These are phyloP conservation scores for Nymphaea colorata DNA, from an alignment of 164 flowering plant species.

Conservation along the genomic window DNA sequence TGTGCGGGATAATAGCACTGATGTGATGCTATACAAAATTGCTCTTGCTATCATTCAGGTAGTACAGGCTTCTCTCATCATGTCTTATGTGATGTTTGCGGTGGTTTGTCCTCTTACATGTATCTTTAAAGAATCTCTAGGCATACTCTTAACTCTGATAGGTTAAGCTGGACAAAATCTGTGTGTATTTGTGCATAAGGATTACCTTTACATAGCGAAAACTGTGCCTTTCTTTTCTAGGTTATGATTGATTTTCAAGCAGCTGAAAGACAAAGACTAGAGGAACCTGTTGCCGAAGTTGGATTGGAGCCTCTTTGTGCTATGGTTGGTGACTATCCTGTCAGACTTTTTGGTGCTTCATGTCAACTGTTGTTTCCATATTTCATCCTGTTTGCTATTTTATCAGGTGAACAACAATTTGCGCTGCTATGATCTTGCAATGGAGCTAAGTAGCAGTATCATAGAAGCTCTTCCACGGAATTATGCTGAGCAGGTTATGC, in stretches of 20 bases:
- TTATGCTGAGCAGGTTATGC: constrained; percentile 80
- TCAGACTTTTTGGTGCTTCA: background rate
- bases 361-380: background rate
- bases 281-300: constrained; percentile 94
- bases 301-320: constrained; percentile 95
- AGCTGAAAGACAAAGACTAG: constrained; percentile 81
- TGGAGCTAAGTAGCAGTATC: constrained; percentile 87
- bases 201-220: too few relatives aligned
- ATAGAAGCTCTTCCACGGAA: constrained; percentile 87
- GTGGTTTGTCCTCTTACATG: background rate
- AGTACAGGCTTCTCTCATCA: constrained; percentile 8
- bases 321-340: constrained; percentile 44
- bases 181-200: too few relatives aligned
- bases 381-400: background rate
- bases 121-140: too few relatives aligned
- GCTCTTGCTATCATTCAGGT: constrained; percentile 92
- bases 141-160: too few relatives aligned
- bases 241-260: constrained; percentile 98
- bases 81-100: background rate
- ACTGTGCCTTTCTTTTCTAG: constrained; percentile 18
- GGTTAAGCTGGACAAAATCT: background rate
- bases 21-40: constrained; percentile 90
- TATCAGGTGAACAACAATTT: constrained; percentile 88
- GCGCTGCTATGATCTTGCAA: constrained; percentile 93
- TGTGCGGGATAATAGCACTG: constrained; percentile 97